A percentile compares a stretch with the other conserved stretches of the same genome.
Evolutionary conservation across 805 yeast genomes (phyloP).

Genomic region (Candida ascalaphidarum): DNA sequence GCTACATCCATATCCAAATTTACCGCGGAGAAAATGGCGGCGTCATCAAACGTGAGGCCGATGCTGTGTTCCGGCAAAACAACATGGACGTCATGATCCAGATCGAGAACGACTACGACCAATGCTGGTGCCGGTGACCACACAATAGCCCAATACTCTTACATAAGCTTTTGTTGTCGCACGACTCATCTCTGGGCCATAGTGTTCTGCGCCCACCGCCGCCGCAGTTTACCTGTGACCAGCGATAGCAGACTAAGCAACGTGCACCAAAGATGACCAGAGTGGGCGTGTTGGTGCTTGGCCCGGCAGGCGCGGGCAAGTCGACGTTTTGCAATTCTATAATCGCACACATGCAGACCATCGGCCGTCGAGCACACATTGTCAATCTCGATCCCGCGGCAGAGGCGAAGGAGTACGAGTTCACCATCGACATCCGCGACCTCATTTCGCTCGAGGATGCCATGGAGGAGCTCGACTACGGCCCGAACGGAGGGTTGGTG

Average conservation of each 20-base stretch:
- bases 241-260: background rate
- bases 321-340: constrained; percentile 88
- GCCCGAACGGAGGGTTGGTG: constrained; percentile 91
- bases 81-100: constrained; percentile 56
- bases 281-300: constrained; percentile 88
- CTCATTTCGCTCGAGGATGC: constrained; percentile 86
- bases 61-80: constrained; percentile 39
- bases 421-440: constrained; percentile 87
- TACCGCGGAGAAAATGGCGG: constrained; percentile 58
- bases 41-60: constrained; percentile 52
- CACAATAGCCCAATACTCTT: background rate
- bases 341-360: constrained; percentile 77
- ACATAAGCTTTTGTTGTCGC: too few relatives aligned
- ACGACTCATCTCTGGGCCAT: too few relatives aligned
- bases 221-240: too few relatives aligned
- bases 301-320: constrained; percentile 97
- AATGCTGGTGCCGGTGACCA: constrained; percentile 58
- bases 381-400: constrained; percentile 98
- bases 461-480: constrained; percentile 87
- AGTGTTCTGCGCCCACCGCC: too few relatives aligned
- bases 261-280: constrained; percentile 56
- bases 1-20: constrained; percentile 77
- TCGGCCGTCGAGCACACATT: constrained; percentile 89
- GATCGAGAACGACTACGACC: constrained; percentile 54
- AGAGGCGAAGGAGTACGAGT: constrained; percentile 84